phyloP scores from a whole-genome alignment of 163 green algal genomes.

The Scenedesmus sp. region DNA sequence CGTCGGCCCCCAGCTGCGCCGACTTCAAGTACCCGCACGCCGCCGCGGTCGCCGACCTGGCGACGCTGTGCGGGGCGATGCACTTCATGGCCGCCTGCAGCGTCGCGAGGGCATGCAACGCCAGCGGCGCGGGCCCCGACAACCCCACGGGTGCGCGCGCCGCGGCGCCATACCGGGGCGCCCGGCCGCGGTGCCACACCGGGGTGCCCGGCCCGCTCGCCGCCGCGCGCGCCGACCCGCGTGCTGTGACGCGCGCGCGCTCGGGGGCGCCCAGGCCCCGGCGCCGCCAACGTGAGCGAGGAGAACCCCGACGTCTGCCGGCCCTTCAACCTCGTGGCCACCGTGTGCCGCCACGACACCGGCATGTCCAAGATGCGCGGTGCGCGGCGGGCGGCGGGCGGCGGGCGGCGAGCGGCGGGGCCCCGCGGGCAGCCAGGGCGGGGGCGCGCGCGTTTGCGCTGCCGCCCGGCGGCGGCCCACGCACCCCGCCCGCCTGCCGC shows the following conservation, averaged over 20 bases:
- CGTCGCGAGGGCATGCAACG: conserved; percentile 12
- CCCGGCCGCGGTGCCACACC: background rate
- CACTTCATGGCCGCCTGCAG: conserved; percentile 38
- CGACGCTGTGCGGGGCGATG: conserved; percentile 26
- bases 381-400: background rate
- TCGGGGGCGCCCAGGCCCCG: background rate
- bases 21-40: background rate
- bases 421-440: background rate
- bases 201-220: background rate
- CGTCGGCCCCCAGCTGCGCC: conserved; percentile 14
- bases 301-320: conserved; percentile 3
- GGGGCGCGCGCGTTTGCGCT: background rate
- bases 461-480: background rate
- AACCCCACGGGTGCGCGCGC: background rate
- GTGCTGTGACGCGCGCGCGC: background rate
- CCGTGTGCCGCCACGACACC: conserved; percentile 25
- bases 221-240: background rate
- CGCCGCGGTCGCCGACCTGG: conserved; percentile 18
- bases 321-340: conserved; percentile 18
- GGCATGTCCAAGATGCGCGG: conserved; percentile 34
- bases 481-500: background rate
- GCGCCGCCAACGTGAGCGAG: conserved; percentile 12
- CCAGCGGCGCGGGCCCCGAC: background rate
- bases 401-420: background rate
- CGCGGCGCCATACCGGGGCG: background rate